Evolutionary conservation across 495 filamentous ascomycete species (phyloP).

Genomic region (Aspergillus avenaceus): DNA sequence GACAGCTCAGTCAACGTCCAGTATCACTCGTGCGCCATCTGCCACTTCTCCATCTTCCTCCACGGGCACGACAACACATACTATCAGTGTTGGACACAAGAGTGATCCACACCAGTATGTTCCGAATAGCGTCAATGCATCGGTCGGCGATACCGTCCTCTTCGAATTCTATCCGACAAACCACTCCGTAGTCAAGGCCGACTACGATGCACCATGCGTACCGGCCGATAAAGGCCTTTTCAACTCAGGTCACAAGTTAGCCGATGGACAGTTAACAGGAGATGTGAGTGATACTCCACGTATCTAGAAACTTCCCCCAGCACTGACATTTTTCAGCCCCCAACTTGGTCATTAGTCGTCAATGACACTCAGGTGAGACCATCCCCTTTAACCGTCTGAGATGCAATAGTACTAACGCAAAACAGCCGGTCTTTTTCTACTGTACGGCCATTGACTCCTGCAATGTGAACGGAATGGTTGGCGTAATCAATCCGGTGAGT

Average conservation of each 20-base stretch:
- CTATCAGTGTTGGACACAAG: constrained; percentile 45
- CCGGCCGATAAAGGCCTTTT: constrained; percentile 41
- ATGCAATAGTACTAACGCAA: neutral
- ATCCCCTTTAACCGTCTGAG: neutral
- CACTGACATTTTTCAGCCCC: constrained; percentile 16
- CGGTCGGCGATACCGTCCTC: constrained; percentile 50
- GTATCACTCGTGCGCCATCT: neutral
- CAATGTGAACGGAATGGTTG: constrained; percentile 38
- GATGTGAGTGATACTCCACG: constrained; percentile 13
- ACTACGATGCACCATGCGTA: constrained; percentile 54
- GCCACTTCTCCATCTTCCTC: constrained; percentile 7
- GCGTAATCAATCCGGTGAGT: constrained; percentile 37
- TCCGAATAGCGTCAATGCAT: constrained; percentile 48
- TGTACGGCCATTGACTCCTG: constrained; percentile 40
- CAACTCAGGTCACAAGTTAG: constrained; percentile 31
- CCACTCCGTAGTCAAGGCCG: constrained; percentile 57
- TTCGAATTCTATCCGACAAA: constrained; percentile 61
- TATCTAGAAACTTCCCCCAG: neutral
- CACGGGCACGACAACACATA: constrained; percentile 34
- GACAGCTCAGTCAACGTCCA: neutral
- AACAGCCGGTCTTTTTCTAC: constrained; percentile 37
- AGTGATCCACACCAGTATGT: constrained; percentile 44
- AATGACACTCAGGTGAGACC: constrained; percentile 30
- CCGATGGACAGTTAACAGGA: constrained; percentile 26
- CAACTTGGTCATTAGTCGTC: constrained; percentile 32